Conservation (phyloP, 768 basidiomycete species). For the Boletus reticulatus region DNA sequence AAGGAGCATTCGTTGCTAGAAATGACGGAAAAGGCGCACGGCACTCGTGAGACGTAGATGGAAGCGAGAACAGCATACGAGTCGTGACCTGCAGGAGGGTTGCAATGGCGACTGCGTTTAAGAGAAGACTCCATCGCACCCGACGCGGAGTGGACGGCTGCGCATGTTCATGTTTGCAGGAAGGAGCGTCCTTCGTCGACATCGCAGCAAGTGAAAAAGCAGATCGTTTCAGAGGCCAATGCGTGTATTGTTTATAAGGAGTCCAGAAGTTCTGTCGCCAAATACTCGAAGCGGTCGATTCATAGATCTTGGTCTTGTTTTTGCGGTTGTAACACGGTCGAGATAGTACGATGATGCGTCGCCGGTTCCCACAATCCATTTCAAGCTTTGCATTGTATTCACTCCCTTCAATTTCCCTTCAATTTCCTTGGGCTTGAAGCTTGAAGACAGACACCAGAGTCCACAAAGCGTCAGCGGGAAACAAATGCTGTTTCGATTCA, state of each 20-base stretch:
- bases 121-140: constrained; percentile 17
- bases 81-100: constrained; percentile 5
- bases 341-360: no score
- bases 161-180: not conserved
- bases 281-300: no score
- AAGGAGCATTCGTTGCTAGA: constrained; percentile 13
- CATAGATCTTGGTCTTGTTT: no score
- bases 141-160: constrained; percentile 5
- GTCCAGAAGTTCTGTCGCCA: no score
- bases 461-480: no score
- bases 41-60: constrained; percentile 4
- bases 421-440: no score
- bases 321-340: no score
- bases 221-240: not conserved
- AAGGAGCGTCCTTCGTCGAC: not conserved
- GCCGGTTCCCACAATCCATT: no score
- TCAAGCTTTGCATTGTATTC: no score
- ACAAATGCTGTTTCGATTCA: no score
- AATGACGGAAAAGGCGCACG: constrained; percentile 17
- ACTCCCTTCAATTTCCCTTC: no score
- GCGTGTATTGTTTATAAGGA: not conserved
- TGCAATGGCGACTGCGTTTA: constrained; percentile 11
- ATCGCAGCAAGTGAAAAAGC: not conserved
- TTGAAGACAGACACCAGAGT: no score
- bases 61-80: not conserved